phyloP scores from a whole-genome alignment of 176 grass and related monocot species.

The Zea mays region DNA sequence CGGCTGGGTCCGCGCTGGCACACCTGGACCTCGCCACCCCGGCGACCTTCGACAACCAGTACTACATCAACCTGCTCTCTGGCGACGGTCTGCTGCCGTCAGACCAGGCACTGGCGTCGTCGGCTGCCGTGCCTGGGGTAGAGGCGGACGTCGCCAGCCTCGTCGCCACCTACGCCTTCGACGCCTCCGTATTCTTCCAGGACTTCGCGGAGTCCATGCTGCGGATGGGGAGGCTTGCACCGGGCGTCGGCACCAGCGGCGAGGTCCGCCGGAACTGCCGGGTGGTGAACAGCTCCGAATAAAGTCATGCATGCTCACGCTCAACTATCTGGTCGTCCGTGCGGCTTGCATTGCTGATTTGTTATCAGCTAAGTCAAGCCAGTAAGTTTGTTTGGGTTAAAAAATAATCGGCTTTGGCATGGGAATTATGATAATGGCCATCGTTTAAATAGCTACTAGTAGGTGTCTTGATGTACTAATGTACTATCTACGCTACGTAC shows the following conservation, averaged over 20 bases:
- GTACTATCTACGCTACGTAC: too few relatives aligned
- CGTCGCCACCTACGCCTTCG: conserved; percentile 65
- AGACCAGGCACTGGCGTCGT: conserved; percentile 59
- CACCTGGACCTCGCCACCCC: conserved; percentile 82
- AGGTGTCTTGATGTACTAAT: too few relatives aligned
- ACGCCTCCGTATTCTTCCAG: conserved; percentile 63
- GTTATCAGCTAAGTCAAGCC: neutral
- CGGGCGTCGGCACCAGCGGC: conserved; percentile 14
- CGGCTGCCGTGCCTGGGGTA: neutral
- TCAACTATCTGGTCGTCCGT: neutral
- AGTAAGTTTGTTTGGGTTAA: neutral
- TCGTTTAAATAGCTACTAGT: too few relatives aligned
- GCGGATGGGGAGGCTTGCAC: conserved; percentile 66
- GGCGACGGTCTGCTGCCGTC: conserved; percentile 82
- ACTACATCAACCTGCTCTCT: conserved; percentile 88
- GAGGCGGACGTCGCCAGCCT: conserved; percentile 51
- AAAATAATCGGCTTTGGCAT: too few relatives aligned
- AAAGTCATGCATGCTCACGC: neutral
- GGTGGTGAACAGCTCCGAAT: conserved; percentile 40
- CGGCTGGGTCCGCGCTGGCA: conserved; percentile 57
- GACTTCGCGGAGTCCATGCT: conserved; percentile 70
- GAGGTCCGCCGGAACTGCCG: conserved; percentile 66
- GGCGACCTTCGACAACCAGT: conserved; percentile 90
- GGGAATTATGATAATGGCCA: too few relatives aligned
- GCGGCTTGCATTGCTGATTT: neutral